A percentile compares a stretch with the other conserved stretches of the same genome.
These are phyloP conservation scores for Oryza glaberrima DNA, from an alignment of 176 grass and related monocot species.

Conservation along the genomic window DNA sequence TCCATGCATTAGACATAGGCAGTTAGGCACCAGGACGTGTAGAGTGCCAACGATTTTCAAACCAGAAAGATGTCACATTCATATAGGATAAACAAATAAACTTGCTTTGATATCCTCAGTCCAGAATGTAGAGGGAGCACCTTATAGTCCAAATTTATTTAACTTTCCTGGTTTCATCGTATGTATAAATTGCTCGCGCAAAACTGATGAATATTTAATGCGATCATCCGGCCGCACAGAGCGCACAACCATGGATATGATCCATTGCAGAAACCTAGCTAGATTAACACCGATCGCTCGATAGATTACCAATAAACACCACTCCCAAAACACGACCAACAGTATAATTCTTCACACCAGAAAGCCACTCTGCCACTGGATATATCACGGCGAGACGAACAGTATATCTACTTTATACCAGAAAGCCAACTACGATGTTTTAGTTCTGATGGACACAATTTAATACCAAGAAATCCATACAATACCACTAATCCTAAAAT, in stretches of 20 bases:
- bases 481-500: constrained; percentile 26
- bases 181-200: no score
- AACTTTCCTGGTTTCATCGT: no score
- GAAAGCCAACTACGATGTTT: neutral
- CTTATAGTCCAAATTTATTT: no score
- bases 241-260: neutral
- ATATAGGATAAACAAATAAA: no score
- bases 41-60: no score
- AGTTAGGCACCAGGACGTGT: no score
- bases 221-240: no score
- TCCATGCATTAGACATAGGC: no score
- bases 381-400: neutral
- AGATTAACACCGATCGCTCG: neutral
- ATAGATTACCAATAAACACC: neutral
- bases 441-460: neutral
- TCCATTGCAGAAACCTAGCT: neutral
- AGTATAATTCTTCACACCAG: neutral
- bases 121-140: neutral
- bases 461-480: constrained; percentile 6
- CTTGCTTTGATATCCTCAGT: no score
- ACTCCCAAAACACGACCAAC: no score
- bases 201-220: no score
- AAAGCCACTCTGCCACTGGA: neutral
- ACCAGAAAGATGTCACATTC: no score
- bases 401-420: neutral